phyloP scores from a whole-genome alignment of 345 rosid species.

The Rubroshorea leprosula region DNA sequence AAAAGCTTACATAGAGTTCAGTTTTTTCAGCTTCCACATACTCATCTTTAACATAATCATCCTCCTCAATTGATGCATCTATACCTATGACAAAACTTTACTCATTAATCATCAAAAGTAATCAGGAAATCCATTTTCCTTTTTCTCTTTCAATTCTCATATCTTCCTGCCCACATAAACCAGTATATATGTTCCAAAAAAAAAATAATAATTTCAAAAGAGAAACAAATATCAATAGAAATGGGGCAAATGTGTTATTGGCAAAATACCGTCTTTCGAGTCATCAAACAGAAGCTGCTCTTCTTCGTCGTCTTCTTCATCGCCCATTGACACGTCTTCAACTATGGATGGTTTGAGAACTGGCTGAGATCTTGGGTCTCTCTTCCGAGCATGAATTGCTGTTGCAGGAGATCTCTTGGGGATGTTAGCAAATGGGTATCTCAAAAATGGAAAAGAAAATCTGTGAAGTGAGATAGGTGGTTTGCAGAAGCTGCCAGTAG shows the following conservation, averaged over 20 bases:
- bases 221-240: background rate
- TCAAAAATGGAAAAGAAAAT: constrained; percentile 17
- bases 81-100: background rate
- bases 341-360: constrained; percentile 35
- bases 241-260: constrained; percentile 7
- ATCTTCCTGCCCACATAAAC: too few relatives aligned
- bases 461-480: constrained; percentile 11
- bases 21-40: constrained; percentile 41
- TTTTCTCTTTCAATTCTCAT: too few relatives aligned
- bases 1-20: constrained; percentile 53
- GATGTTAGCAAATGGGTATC: constrained; percentile 18
- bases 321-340: constrained; percentile 36
- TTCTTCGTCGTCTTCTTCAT: constrained; percentile 42
- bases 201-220: background rate
- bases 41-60: constrained; percentile 40
- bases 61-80: constrained; percentile 40
- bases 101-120: too few relatives aligned
- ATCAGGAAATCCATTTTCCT: background rate
- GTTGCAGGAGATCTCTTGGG: constrained; percentile 13
- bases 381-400: constrained; percentile 43
- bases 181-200: background rate
- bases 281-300: constrained; percentile 47
- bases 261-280: constrained; percentile 44
- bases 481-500: constrained; percentile 9
- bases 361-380: constrained; percentile 26